Conservation (phyloP, 495 filamentous ascomycete species). For the Hypoxylon fragiforme region DNA sequence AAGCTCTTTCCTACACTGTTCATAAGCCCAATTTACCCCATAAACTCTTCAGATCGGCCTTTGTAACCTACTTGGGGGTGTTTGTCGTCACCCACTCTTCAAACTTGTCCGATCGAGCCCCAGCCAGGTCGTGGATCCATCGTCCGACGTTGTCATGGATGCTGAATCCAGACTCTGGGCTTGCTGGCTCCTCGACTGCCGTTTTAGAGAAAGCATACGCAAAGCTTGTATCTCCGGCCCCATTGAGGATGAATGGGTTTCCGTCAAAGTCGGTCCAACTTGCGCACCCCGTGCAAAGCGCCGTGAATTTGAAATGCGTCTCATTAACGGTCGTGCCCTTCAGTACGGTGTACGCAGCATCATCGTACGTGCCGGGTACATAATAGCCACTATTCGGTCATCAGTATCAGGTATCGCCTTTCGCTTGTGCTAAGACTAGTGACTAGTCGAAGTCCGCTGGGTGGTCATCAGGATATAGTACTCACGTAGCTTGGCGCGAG, state of each 20-base stretch:
- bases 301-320: slow-evolving; percentile 51
- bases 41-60: slow-evolving; percentile 4
- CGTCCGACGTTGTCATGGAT: slow-evolving; percentile 53
- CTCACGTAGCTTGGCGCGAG: slow-evolving; percentile 50
- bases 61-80: slow-evolving; percentile 26
- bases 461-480: no score
- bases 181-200: slow-evolving; percentile 42
- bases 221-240: slow-evolving; percentile 40
- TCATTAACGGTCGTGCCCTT: slow-evolving; percentile 49
- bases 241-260: slow-evolving; percentile 44
- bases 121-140: slow-evolving; percentile 45
- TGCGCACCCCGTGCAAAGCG: slow-evolving; percentile 48
- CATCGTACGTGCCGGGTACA: slow-evolving; percentile 40
- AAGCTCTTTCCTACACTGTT: slow-evolving; percentile 24
- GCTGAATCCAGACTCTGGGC: slow-evolving; percentile 41
- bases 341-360: slow-evolving; percentile 45
- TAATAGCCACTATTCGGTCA: slow-evolving; percentile 47
- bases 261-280: slow-evolving; percentile 48
- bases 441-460: no score
- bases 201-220: slow-evolving; percentile 45
- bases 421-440: no score
- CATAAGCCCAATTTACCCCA: slow-evolving; percentile 22
- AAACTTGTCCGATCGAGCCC: slow-evolving; percentile 35
- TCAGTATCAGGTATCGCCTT: slow-evolving; percentile 17
- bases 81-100: slow-evolving; percentile 34